Evolutionary conservation across 2,329 filamentous ascomycete genomes (phyloP), one percentile per base, ranked within the genome.

Genomic region (Pseudogymnoascus sp.): DNA sequence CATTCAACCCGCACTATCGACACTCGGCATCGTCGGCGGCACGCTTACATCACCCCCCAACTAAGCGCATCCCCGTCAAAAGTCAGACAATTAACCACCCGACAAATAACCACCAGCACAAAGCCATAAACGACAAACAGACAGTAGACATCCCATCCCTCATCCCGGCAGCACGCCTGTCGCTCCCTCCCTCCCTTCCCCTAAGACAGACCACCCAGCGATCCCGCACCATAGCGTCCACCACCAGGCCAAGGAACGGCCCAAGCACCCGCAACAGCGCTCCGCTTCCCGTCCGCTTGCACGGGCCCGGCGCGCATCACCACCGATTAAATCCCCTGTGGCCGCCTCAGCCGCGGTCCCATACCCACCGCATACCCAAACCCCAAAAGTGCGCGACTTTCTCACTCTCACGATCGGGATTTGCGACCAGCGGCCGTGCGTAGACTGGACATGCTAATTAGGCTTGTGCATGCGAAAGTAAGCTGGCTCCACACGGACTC

Each of bases 291-390:
- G 48, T 33, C 48, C 29, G 29, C 18, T 33, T 29, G 48, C 48
- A 29, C 48, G 29, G 48, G 48, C 8, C 48, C 48, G 48, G 48
- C 48, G 48, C 48, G 48, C 13, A 55, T 55, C 48, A 55, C 48
- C 9, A 55, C 48, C 9, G 29, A 55, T 55, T 55, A 18, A 55
- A 33, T 55, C 29, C 48, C 27, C 29, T 55, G 29, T 55, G 48
- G 48, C 48, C 48, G 48, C 48, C 48, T 33, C 48, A 55, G 48
- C 48, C 48, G 48, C 48, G 48, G 29, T 18, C 9, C 48, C 29
- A 33, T 31, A 18, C 18, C 18, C 18, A 18, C 18, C 18, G 18
- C 18, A 18, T 18, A 18, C 18, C 18, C 18, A 18, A 18, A 18
- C 27, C 25, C 39, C 15, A 18, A 55, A 55, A 12, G 5, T 55